phyloP scores from a whole-genome alignment of 148 eudicot genomes.

The Linanthus parryae region DNA sequence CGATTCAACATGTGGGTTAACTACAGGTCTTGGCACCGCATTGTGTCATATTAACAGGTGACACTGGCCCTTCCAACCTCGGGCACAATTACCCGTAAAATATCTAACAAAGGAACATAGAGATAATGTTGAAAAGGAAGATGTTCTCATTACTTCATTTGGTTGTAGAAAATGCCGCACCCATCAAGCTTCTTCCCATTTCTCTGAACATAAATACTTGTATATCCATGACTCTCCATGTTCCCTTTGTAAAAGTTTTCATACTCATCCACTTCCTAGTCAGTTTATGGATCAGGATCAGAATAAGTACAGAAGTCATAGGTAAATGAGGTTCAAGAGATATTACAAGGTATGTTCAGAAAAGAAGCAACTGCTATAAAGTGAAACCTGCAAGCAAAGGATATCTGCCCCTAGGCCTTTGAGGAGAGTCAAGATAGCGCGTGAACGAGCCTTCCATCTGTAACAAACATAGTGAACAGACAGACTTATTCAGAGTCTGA shows the following conservation, averaged over 20 bases:
- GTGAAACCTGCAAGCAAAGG: conserved; percentile 77
- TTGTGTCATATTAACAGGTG: too few species aligned
- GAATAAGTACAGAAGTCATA: background rate
- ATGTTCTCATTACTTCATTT: conserved; percentile 33
- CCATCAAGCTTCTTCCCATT: conserved; percentile 88
- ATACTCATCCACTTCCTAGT: conserved; percentile 90
- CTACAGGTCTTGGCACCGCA: too few species aligned
- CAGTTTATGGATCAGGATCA: conserved; percentile 2
- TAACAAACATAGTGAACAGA: too few species aligned
- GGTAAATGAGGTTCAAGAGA: background rate
- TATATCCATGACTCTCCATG: conserved; percentile 60
- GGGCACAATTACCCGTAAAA: background rate
- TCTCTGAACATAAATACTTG: conserved; percentile 72
- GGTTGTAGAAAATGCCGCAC: conserved; percentile 83
- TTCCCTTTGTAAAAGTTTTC: conserved; percentile 64
- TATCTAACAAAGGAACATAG: background rate
- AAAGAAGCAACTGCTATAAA: background rate
- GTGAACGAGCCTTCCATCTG: conserved; percentile 96
- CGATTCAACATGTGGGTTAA: too few species aligned
- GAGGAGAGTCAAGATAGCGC: conserved; percentile 57
- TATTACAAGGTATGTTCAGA: background rate
- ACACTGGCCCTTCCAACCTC: background rate
- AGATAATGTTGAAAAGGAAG: conserved; percentile 2
- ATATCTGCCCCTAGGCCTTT: conserved; percentile 64
- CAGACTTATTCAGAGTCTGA: too few species aligned